These are phyloP conservation scores for Plantago lanceolata DNA, from an alignment of 305 asterid species.

Conservation along the genomic window DNA sequence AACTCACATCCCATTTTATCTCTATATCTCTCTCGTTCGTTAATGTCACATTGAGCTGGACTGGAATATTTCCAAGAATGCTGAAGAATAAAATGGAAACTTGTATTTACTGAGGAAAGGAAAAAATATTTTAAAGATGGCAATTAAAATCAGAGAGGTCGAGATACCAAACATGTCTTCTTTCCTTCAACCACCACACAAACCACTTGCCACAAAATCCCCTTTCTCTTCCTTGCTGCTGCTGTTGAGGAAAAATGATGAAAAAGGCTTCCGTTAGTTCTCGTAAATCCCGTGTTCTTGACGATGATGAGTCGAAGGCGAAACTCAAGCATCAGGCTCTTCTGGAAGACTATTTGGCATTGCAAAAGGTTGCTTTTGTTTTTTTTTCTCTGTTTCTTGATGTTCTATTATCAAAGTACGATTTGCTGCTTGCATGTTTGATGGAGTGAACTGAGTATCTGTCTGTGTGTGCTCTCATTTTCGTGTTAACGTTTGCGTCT, in stretches of 20 bases:
- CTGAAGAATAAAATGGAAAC: conserved; percentile 27
- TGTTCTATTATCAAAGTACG: not conserved
- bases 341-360: conserved; percentile 39
- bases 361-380: conserved; percentile 44
- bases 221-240: conserved; percentile 20
- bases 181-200: conserved; percentile 44
- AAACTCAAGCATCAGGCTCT: conserved; percentile 41
- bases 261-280: conserved; percentile 37
- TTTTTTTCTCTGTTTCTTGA: not conserved
- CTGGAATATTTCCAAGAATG: not conserved
- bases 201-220: conserved; percentile 30
- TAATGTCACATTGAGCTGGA: not conserved
- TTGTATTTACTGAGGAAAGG: conserved; percentile 2
- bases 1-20: not conserved
- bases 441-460: too few species aligned
- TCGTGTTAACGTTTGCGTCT: not conserved
- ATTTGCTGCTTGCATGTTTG: too few species aligned
- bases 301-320: conserved; percentile 30
- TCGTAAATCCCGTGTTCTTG: conserved; percentile 26
- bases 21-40: not conserved
- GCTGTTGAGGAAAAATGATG: conserved; percentile 30
- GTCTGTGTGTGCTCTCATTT: too few species aligned
- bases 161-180: conserved; percentile 39
- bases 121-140: conserved; percentile 16
- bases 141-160: conserved; percentile 18